Base-by-base conservation (phyloP, 202 grass and related monocot genomes). In the Zizania palustris region DNA sequence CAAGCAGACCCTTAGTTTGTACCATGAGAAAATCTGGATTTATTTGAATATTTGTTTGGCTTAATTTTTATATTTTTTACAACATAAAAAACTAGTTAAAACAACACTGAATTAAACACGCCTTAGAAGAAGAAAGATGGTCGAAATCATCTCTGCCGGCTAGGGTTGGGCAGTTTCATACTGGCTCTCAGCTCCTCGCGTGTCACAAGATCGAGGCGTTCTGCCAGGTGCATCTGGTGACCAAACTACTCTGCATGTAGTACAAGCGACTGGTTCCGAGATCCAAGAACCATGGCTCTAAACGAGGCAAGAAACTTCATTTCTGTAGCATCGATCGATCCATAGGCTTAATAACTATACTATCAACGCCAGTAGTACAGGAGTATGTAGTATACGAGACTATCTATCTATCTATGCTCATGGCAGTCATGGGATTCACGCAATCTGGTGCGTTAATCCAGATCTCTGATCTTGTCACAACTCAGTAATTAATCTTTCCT, bases 241-340 rank as follows among this genome's bases (percentile, higher is more conserved):
- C 69, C 46, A 38, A 38, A n/a, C n/a, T n/a, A n/a, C n/a, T n/a
- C 5, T 22, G 11, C 45, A 36, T n/a, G 45, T 7, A 45, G 14
- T 7, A 28, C 28, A 28, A 21, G 5, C 8, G 7, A 45, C 3
- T 12, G 6, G 37, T 38, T 73, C 34, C 60, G 51, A 44, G 60
- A 79, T 79, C 61, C 61, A 44, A 85, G 68, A 62, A 67, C 49
- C 13, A 58, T 66, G 40, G 0, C 60, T 73, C 28, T 3, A 69
- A 69, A 69, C 28, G 43, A 45, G 69, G 33, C 63, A n/a, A 73
- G 35, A 43, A 51, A 22, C 54, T 15, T 6, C 28, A 28, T 28
- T 21, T 41, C 58, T n/a, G 20, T 55, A 55, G 51, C 19, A 20
- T 55, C 16, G 28, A 20, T 55, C 16, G 28, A 28, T 28, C n/a